These are phyloP conservation scores for Umbelopsis isabellina DNA, from an alignment of 192 early-diverging fungal species.

Conservation along the genomic window DNA sequence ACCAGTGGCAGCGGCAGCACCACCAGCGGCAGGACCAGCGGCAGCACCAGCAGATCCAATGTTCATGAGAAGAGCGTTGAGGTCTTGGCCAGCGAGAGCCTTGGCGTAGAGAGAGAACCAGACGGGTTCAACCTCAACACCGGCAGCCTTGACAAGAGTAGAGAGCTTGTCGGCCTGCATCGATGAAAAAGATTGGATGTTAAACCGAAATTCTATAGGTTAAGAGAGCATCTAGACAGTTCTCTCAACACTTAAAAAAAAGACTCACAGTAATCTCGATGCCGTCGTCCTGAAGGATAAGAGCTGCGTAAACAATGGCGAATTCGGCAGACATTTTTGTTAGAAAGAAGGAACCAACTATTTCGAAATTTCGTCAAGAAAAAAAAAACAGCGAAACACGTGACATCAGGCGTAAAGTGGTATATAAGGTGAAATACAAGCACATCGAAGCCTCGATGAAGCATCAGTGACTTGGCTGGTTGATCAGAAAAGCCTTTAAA, in stretches of 20 bases:
- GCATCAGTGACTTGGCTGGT: too few relatives aligned
- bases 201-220: background rate
- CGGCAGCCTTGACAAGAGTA: constrained; percentile 87
- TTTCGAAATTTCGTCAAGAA: background rate
- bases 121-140: constrained; percentile 90
- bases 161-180: constrained; percentile 88
- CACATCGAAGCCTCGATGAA: too few relatives aligned
- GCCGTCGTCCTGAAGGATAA: constrained; percentile 98
- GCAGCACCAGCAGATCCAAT: constrained; percentile 71
- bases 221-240: background rate
- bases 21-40: constrained; percentile 42
- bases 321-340: constrained; percentile 65
- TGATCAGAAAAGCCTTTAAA: too few relatives aligned
- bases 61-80: constrained; percentile 87
- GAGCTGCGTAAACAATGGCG: constrained; percentile 93
- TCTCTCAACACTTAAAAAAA: background rate
- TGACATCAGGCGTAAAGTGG: background rate
- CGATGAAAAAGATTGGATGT: background rate
- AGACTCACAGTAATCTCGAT: constrained; percentile 90
- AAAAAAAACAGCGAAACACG: constrained; percentile 1
- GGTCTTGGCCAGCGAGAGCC: constrained; percentile 92
- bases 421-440: background rate
- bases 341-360: background rate
- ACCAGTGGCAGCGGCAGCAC: constrained; percentile 41
- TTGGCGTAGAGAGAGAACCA: constrained; percentile 97